These are phyloP conservation scores for Colletotrichum tropicicola DNA, from an alignment of 2,329 filamentous ascomycete genomes.

Conservation along the genomic window DNA sequence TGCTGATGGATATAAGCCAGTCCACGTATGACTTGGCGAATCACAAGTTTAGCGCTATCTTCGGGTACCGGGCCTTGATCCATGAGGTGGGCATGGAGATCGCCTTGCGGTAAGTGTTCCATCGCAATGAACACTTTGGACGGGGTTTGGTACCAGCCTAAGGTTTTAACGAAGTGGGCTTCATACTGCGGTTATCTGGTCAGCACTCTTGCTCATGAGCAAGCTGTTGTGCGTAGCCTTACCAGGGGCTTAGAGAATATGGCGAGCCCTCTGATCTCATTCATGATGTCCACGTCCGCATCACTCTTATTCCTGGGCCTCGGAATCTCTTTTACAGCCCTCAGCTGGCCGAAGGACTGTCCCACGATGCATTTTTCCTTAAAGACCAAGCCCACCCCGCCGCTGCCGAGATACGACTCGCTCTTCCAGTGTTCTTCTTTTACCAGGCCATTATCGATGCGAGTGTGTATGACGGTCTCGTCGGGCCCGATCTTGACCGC, in stretches of 20 bases:
- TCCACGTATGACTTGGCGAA: conserved; percentile 2
- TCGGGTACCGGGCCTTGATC: neutral
- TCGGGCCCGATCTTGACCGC: neutral
- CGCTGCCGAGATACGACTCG: conserved; percentile 8
- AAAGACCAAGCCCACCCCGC: conserved; percentile 2
- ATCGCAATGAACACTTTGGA: conserved; percentile 6
- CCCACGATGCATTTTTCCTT: conserved; percentile 8
- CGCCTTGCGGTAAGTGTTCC: neutral
- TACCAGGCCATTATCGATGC: neutral
- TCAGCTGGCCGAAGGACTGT: neutral
- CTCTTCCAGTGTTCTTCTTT: conserved; percentile 10
- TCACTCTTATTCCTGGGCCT: neutral
- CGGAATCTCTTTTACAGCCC: conserved; percentile 5
- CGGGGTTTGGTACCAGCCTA: conserved; percentile 7
- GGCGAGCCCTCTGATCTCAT: no score
- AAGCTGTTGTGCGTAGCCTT: no score
- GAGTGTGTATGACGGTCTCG: conserved; percentile 7
- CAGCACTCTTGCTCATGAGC: no score
- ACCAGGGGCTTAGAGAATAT: no score
- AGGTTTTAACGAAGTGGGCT: neutral
- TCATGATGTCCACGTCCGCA: neutral
- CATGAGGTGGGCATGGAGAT: neutral
- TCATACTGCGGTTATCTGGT: no score
- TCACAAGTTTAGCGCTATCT: neutral
- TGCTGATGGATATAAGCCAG: conserved; percentile 7